Conservation (phyloP, 2,329 filamentous ascomycete genomes). For the Stachybotrys chartarum region DNA sequence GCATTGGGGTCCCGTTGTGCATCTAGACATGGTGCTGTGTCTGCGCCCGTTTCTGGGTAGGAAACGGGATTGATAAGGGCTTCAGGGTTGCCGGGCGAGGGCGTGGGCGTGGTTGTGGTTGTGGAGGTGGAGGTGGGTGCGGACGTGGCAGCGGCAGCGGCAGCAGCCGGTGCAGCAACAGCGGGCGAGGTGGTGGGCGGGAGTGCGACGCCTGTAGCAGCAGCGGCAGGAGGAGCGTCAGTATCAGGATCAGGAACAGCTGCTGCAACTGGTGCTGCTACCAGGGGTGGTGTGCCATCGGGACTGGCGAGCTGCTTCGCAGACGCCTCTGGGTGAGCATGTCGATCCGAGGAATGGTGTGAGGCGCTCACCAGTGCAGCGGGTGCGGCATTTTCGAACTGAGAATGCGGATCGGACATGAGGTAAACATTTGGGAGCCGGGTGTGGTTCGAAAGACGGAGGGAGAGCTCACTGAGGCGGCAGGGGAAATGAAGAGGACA, state of each 20-base stretch:
- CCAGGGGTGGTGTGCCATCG: constrained; percentile 2
- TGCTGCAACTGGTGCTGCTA: not conserved
- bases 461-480: constrained; percentile 4
- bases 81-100: constrained; percentile 3
- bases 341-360: constrained; percentile 2
- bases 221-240: not conserved
- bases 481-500: constrained; percentile 1
- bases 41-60: constrained; percentile 7
- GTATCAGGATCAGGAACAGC: constrained; percentile 2
- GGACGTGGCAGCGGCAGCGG: not conserved
- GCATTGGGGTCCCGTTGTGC: not conserved
- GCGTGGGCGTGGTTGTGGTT: constrained; percentile 10
- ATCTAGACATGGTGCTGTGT: not conserved
- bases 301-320: constrained; percentile 5
- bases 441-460: not conserved
- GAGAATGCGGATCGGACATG: constrained; percentile 47
- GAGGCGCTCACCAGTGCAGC: constrained; percentile 33
- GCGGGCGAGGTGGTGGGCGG: not conserved
- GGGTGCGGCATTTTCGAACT: constrained; percentile 49
- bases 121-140: constrained; percentile 8
- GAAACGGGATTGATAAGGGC: constrained; percentile 10
- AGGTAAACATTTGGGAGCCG: constrained; percentile 43
- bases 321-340: constrained; percentile 9
- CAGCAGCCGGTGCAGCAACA: not conserved
- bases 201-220: not conserved